Base-by-base conservation (phyloP, 2,329 filamentous ascomycete species). In the Tolypocladium ovalisporum region DNA sequence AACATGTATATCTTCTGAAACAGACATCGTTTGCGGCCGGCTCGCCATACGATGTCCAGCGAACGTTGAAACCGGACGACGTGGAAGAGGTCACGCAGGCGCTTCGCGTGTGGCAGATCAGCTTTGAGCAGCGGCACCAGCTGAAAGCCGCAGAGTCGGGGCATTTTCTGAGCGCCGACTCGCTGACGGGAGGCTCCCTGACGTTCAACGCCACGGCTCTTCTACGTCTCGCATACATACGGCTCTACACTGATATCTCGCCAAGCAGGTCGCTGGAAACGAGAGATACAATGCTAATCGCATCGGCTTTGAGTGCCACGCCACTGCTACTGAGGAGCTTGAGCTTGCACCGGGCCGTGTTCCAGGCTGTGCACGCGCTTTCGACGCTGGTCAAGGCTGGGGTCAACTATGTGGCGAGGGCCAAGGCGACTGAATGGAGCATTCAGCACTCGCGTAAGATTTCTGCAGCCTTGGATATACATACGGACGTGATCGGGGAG, bases 1-100 rank as follows among this genome's bases (percentile, higher is more conserved):
- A 90, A 63, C 85, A 89, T 60, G 85, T 90, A 19, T 89, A 86
- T 66, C 75, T 89, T 40, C 69, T 88, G 27, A 86, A 87, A 63
- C 82, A 87, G 64, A 83, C 82, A 0, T 81, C 79, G 0, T 77
- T 84, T 54, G 75, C 76, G 2, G 69, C 74, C 1, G 72, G 76
- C 0, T 74, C 77, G 2, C 74, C 76, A 1, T 82, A 79, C 56
- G 79, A 79, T 24, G 70, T 74, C 2, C 76, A 80, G 39, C 72
- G 79, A 34, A 78, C 76, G 0, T 65, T 84, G 60, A 77, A 78
- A 52, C 71, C 75, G 0, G 79, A 83, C 51, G 80, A 84, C 58
- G 76, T 83, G 3, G 80, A 83, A 40, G 79, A 82, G 54, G 76
- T 83, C 2, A 73, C 75, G 1, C 78, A 80, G 59, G 81, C 81